phyloP scores from a whole-genome alignment of 2,329 filamentous ascomycete genomes.

The Polytolypa hystricis region DNA sequence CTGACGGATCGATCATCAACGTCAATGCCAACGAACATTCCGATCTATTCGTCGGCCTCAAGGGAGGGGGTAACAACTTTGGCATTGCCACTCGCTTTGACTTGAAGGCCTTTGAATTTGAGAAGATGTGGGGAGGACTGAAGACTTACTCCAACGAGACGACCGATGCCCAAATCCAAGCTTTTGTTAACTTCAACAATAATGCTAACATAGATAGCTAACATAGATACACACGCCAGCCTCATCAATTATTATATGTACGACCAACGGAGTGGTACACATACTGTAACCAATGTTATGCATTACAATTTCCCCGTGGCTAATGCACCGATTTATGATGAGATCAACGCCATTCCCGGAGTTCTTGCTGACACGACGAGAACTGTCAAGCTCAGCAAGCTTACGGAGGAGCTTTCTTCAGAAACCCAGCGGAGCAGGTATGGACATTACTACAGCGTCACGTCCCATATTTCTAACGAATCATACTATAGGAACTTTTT shows the following conservation, averaged over 20 bases:
- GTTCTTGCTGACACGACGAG: slow-evolving; percentile 1
- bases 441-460: background rate
- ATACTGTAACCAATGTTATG: background rate
- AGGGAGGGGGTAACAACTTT: slow-evolving; percentile 25
- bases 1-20: slow-evolving; percentile 20
- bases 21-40: slow-evolving; percentile 14
- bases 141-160: background rate
- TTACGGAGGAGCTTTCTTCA: slow-evolving; percentile 7
- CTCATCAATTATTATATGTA: background rate
- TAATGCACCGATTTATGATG: background rate
- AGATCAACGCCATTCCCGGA: background rate
- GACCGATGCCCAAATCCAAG: background rate
- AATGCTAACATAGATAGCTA: background rate
- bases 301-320: slow-evolving; percentile 1
- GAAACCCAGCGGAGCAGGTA: background rate
- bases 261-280: background rate
- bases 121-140: slow-evolving; percentile 1
- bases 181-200: slow-evolving; percentile 5
- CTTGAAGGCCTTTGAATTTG: background rate
- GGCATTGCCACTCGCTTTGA: slow-evolving; percentile 25
- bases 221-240: background rate
- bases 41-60: slow-evolving; percentile 27
- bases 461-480: background rate
- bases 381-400: slow-evolving; percentile 4
- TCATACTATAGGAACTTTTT: slow-evolving; percentile 3